Conservation (phyloP, 805 yeast species). For the Candida montana region DNA sequence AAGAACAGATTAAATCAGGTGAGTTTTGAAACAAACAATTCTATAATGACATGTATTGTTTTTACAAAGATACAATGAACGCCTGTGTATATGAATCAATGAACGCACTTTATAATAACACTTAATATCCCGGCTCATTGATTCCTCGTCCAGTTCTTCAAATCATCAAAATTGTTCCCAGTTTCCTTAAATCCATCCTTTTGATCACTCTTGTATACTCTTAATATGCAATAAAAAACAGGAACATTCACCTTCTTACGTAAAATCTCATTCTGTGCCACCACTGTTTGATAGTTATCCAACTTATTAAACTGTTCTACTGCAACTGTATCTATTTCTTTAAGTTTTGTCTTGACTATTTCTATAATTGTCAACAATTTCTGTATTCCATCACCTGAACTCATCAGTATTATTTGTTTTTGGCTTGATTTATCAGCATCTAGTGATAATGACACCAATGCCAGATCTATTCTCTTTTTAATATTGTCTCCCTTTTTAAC, state of each 20-base stretch:
- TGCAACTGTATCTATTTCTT: slow-evolving; percentile 1
- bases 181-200: neutral
- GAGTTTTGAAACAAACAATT: neutral
- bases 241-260: slow-evolving; percentile 18
- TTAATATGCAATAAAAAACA: slow-evolving; percentile 18
- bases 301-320: slow-evolving; percentile 21
- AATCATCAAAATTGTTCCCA: slow-evolving; percentile 1
- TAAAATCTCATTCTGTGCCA: slow-evolving; percentile 16
- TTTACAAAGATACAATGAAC: no score
- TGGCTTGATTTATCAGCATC: neutral
- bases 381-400: slow-evolving; percentile 22
- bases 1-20: slow-evolving; percentile 3
- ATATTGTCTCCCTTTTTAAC: slow-evolving; percentile 23
- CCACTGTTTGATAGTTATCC: slow-evolving; percentile 16
- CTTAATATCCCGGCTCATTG: no score
- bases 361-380: slow-evolving; percentile 21
- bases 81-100: no score
- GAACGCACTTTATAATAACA: no score
- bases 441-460: slow-evolving; percentile 3
- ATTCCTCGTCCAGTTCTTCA: slow-evolving; percentile 19
- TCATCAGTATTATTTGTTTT: slow-evolving; percentile 13
- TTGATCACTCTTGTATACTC: slow-evolving; percentile 4
- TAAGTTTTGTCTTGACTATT: slow-evolving; percentile 16
- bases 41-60: no score
- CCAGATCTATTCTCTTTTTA: slow-evolving; percentile 13